These are phyloP conservation scores for Helicostylum pulchrum DNA, from an alignment of 192 early-diverging fungal genomes.

Conservation along the genomic window DNA sequence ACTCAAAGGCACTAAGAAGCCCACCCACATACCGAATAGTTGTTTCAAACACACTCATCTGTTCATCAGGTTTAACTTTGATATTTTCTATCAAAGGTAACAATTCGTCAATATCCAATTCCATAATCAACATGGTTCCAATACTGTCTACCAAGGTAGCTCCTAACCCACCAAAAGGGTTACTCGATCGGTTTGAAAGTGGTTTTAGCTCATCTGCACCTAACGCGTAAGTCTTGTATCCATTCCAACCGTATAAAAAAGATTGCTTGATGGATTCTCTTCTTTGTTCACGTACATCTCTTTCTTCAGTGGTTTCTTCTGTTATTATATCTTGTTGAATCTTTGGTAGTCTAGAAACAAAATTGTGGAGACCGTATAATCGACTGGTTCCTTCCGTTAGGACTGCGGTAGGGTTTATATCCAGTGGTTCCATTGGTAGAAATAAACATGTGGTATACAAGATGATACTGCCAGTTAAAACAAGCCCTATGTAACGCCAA, in stretches of 20 bases:
- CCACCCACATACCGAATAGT: conserved; percentile 76
- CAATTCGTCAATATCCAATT: conserved; percentile 62
- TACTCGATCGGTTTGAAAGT: conserved; percentile 16
- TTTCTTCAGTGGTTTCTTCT: conserved; percentile 1
- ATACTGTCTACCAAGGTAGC: conserved; percentile 80
- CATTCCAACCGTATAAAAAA: conserved; percentile 67
- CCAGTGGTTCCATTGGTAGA: background rate
- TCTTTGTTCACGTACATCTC: conserved; percentile 16
- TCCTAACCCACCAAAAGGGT: conserved; percentile 50
- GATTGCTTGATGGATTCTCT: conserved; percentile 50
- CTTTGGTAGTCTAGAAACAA: conserved; percentile 9
- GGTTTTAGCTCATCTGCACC: conserved; percentile 66
- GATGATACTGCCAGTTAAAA: background rate
- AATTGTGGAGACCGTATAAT: conserved; percentile 5
- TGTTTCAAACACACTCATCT: conserved; percentile 76
- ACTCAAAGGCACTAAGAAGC: conserved; percentile 77
- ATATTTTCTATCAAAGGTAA: conserved; percentile 38
- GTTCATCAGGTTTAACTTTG: conserved; percentile 27
- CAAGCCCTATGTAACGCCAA: background rate
- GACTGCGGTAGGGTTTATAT: background rate
- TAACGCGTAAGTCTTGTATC: conserved; percentile 73
- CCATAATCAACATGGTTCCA: conserved; percentile 84
- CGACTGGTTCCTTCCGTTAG: background rate
- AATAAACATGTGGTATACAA: background rate
- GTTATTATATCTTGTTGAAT: conserved; percentile 10